Evolutionary conservation across 371 early-diverging fungal species (phyloP).

Genomic region (Haplosporangium sp.): DNA sequence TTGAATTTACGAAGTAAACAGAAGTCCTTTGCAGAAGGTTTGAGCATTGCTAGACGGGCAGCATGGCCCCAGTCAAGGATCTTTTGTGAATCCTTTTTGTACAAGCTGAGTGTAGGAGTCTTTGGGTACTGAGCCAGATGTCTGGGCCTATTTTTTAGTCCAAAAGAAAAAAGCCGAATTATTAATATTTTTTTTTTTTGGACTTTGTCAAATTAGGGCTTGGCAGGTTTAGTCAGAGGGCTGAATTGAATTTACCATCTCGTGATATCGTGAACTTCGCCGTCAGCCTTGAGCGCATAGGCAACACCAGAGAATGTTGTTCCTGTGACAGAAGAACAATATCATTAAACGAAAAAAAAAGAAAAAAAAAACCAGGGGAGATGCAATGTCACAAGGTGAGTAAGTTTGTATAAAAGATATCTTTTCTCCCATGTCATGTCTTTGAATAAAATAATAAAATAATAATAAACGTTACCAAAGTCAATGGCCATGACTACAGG

Average conservation of each 20-base stretch:
- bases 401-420: background rate
- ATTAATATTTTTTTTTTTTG: background rate
- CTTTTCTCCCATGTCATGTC: background rate
- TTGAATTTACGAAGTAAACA: conserved; percentile 65
- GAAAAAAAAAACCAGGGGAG: background rate
- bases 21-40: conserved; percentile 58
- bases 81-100: conserved; percentile 54
- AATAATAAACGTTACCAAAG: conserved; percentile 55
- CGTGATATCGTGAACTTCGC: conserved; percentile 53
- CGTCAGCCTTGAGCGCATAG: conserved; percentile 60
- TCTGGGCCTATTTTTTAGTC: conserved; percentile 27
- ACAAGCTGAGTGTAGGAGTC: conserved; percentile 60
- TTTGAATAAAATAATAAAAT: too few species aligned
- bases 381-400: background rate
- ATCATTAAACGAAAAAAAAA: too few species aligned
- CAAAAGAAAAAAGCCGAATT: background rate
- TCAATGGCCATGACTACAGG: conserved; percentile 72
- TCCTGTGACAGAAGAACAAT: conserved; percentile 44
- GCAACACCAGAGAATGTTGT: conserved; percentile 73
- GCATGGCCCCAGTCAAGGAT: conserved; percentile 70
- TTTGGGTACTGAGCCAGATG: conserved; percentile 60
- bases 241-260: conserved; percentile 43
- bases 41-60: conserved; percentile 61
- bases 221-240: background rate
- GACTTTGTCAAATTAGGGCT: background rate